A percentile compares a stretch with the other conserved stretches of the same genome.
These are phyloP conservation scores for Xylaria palmicola DNA, from an alignment of 495 filamentous ascomycete species.

Conservation along the genomic window DNA sequence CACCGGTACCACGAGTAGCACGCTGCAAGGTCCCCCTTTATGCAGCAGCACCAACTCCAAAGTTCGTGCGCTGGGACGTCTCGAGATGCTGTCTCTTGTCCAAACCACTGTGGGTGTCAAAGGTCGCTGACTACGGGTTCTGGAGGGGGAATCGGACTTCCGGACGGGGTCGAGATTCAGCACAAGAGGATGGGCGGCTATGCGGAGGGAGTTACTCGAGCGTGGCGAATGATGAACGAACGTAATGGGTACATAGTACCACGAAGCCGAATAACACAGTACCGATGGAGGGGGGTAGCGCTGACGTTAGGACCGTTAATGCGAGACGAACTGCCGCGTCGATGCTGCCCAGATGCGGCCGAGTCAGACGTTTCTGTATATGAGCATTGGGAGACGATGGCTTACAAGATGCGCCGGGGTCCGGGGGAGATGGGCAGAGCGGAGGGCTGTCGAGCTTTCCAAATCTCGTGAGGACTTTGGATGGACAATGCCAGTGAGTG, in stretches of 20 bases:
- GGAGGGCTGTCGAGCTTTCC: too few relatives aligned
- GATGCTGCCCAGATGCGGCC: too few relatives aligned
- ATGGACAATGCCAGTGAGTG: too few relatives aligned
- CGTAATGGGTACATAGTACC: slow-evolving; percentile 61
- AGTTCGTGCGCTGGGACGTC: background rate
- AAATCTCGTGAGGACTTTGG: too few relatives aligned
- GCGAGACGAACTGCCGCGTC: background rate
- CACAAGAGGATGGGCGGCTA: slow-evolving; percentile 12
- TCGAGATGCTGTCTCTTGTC: too few relatives aligned
- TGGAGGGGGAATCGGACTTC: background rate
- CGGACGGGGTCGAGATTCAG: background rate
- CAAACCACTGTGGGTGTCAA: too few relatives aligned
- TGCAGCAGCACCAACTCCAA: too few relatives aligned
- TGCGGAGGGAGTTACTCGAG: slow-evolving; percentile 4
- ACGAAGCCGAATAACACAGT: slow-evolving; percentile 14
- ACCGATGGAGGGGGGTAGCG: background rate
- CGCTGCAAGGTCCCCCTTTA: background rate
- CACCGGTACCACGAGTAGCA: background rate
- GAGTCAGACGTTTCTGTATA: too few relatives aligned
- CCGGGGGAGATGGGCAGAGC: background rate
- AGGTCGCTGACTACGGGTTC: too few relatives aligned
- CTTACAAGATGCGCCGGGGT: background rate
- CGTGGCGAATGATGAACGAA: slow-evolving; percentile 47
- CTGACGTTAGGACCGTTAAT: background rate
- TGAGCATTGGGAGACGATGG: too few relatives aligned